Base-by-base conservation (phyloP, 371 early-diverging fungal species). In the Mucor indicus region DNA sequence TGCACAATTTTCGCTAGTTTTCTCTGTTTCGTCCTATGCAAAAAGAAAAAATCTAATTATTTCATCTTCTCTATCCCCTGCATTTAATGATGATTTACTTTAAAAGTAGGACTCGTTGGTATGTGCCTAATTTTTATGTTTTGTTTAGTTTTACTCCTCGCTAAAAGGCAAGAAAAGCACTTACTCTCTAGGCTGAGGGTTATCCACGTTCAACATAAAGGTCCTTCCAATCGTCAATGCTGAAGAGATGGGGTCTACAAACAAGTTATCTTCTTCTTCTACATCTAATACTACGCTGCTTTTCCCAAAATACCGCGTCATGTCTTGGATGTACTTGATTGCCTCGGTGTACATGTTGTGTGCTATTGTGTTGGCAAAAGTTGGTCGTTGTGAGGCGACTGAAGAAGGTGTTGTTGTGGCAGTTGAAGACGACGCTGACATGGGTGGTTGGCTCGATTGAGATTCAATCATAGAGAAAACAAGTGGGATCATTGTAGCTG, bases 331-430 rank as follows among this genome's bases (percentile, higher is more conserved):
- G 12, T 39, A 55, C 7, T 50, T 41, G 24, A 74, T 69, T 1
- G 64, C 61, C 29, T 74, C 64, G 1, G 67, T 36, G 44, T 69
- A 74, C 58, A 67, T 65, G n/a, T 74, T 63, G 25, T 64, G 58
- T n/a, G 36, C 54, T 8, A 64, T 56, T 2, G 67, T 38, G 21
- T 41, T 60, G 0, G 57, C 45, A 48, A 67, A 60, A 1, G 50
- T 48, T 29, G 12, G 30, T 8, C 12, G 30, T 8, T 6, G 30
- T 29, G 30, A 1, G 48, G 24, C 1, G 41, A 15, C 0, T 22
- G 27, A 1, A 10, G 4, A 23, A 4, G 12, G 35, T 2, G 50
- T 19, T n/a, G 48, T 30, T 19, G 16, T 24, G 12, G 37, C 39
- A 17, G 33, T 16, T 15, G 33, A 19, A 5, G 44, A 30, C 27